Conservation (phyloP, 2,329 filamentous ascomycete species). For the Claviceps spartinae region DNA sequence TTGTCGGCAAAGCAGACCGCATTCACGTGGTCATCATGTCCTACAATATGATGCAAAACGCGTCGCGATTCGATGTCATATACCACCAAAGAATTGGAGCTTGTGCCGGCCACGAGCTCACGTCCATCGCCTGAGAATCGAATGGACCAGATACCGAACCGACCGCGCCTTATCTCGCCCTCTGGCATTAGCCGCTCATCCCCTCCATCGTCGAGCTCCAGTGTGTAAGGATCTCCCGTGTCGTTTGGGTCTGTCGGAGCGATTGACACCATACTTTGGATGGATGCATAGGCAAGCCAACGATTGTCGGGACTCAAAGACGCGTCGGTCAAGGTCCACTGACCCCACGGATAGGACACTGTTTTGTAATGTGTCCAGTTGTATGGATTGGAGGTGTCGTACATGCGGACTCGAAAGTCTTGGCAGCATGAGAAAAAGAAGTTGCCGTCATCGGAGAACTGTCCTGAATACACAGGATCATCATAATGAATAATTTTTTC, state of each 20-base stretch:
- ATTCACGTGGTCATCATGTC: conserved; percentile 83
- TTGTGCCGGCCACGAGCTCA: conserved; percentile 83
- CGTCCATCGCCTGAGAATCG: conserved; percentile 85
- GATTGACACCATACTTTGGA: conserved; percentile 70
- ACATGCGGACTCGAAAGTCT: conserved; percentile 92
- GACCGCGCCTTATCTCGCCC: conserved; percentile 16
- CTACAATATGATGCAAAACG: conserved; percentile 59
- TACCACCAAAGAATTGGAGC: conserved; percentile 64
- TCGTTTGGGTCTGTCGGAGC: conserved; percentile 78
- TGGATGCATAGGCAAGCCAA: conserved; percentile 84
- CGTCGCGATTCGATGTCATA: conserved; percentile 79
- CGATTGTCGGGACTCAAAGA: conserved; percentile 83
- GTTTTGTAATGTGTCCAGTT: conserved; percentile 95
- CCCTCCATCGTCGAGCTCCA: conserved; percentile 46
- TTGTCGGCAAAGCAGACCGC: conserved; percentile 92
- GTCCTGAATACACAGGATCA: conserved; percentile 79
- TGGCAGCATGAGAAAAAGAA: conserved; percentile 91
- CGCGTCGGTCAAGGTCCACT: conserved; percentile 94
- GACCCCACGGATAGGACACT: conserved; percentile 68
- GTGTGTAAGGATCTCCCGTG: conserved; percentile 59
- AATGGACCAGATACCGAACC: conserved; percentile 71
- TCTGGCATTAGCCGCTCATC: conserved; percentile 8
- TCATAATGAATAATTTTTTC: conserved; percentile 85
- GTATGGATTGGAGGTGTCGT: conserved; percentile 91
- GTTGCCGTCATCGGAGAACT: conserved; percentile 93